These are phyloP conservation scores for Fusarium agapanthi DNA, from an alignment of 2,329 filamentous ascomycete species.

Conservation along the genomic window DNA sequence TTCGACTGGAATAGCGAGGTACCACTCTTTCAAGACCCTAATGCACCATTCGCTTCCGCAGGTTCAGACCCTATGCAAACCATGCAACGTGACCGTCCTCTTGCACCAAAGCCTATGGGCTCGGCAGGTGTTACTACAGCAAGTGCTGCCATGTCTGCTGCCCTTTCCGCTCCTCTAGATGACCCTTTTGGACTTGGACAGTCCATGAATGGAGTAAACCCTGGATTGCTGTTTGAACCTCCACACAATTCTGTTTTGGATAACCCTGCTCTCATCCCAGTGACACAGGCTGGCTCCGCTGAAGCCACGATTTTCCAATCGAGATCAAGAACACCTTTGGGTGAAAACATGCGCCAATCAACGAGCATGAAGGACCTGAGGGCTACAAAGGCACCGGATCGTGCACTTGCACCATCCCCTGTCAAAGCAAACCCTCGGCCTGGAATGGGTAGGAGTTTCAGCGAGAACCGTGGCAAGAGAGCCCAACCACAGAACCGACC, in stretches of 20 bases:
- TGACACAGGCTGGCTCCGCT: constrained; percentile 42
- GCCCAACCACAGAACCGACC: constrained; percentile 46
- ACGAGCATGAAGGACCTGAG: constrained; percentile 55
- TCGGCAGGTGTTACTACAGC: constrained; percentile 38
- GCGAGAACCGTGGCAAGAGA: constrained; percentile 61
- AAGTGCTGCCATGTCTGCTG: constrained; percentile 48
- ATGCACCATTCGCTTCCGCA: constrained; percentile 43
- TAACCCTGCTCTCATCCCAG: constrained; percentile 44
- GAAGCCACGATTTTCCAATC: constrained; percentile 42
- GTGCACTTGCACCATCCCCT: constrained; percentile 58
- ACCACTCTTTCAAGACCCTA: constrained; percentile 63
- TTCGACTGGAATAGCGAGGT: constrained; percentile 66
- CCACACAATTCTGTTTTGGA: constrained; percentile 60
- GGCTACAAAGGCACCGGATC: constrained; percentile 54
- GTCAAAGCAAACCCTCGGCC: constrained; percentile 59
- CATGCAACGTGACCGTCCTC: constrained; percentile 53
- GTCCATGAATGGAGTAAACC: constrained; percentile 62
- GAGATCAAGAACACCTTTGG: constrained; percentile 40
- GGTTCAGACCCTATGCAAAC: constrained; percentile 51
- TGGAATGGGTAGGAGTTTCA: constrained; percentile 63
- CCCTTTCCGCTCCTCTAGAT: constrained; percentile 56
- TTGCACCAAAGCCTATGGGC: constrained; percentile 61
- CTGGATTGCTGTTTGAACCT: constrained; percentile 65
- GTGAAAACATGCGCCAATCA: constrained; percentile 55
- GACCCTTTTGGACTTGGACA: constrained; percentile 61